phyloP scores from a whole-genome alignment of 1,284 basidiomycete genomes.

The Pterula multifida region DNA sequence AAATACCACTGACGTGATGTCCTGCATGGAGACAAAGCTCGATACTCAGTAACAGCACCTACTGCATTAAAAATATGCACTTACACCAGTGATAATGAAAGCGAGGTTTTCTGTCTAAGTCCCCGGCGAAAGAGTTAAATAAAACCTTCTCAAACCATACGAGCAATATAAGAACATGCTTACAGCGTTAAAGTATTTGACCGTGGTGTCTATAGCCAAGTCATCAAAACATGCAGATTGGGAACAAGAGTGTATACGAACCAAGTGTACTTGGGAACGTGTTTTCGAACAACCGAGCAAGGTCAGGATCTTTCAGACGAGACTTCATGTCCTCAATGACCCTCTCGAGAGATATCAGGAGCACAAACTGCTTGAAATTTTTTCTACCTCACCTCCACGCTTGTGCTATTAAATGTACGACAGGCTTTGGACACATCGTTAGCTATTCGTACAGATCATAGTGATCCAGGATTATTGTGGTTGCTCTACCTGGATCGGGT shows the following conservation, averaged over 20 bases:
- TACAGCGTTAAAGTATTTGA: conserved; percentile 57
- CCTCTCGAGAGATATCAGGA: conserved; percentile 26
- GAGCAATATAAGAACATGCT: conserved; percentile 10
- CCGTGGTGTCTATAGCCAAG: conserved; percentile 46
- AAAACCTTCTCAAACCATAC: conserved; percentile 1
- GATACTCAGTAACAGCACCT: conserved; percentile 6
- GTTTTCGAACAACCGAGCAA: conserved; percentile 67
- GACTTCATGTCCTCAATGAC: conserved; percentile 60
- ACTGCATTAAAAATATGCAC: conserved; percentile 13
- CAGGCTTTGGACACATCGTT: conserved; percentile 24
- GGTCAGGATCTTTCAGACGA: conserved; percentile 58
- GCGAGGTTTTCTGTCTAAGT: conserved; percentile 49
- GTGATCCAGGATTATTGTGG: too few species aligned
- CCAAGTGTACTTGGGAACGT: conserved; percentile 69
- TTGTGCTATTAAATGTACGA: conserved; percentile 42
- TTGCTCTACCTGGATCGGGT: conserved; percentile 26
- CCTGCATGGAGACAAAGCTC: conserved; percentile 24
- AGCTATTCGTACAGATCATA: too few species aligned
- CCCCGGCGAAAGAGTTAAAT: conserved; percentile 4
- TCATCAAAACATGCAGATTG: not conserved
- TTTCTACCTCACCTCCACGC: conserved; percentile 31
- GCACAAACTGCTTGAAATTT: not conserved
- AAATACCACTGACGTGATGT: conserved; percentile 43
- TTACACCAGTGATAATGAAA: conserved; percentile 64
- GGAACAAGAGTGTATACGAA: conserved; percentile 17